Evolutionary conservation across 2,329 filamentous ascomycete genomes (phyloP), one percentile per base, ranked within the genome.

Genomic region (Didymella pomorum): DNA sequence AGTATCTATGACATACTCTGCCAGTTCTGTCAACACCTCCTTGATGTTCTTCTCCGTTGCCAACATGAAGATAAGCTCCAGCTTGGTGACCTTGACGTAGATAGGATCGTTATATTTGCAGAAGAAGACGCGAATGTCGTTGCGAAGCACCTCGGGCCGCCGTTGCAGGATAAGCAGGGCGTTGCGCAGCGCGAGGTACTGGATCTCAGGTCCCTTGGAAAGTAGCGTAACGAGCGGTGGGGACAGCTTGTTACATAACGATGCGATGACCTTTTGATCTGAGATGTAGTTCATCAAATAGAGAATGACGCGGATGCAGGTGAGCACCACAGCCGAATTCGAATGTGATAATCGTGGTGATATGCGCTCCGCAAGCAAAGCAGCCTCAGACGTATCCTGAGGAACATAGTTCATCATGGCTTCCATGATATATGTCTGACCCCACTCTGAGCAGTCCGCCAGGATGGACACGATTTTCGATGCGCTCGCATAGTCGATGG

Each of bases 61-160:
- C 60, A 99, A 85, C 95, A 98, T 99, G 79, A 99, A 99, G 66
- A 99, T 98, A 68, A 99, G 86, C 79, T 99, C 95, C 48, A 99
- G 84, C 79, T 99, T 99, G 16, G 95, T 99, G 50, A 99, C 95
- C 79, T 99, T 99, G 80, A 99, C 95, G 76, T 98, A 99, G 64
- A 99, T 99, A 0, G 95, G 95, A 73, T 99, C 95, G 76, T 99
- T 99, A 80, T 99, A 99, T 83, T 99, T 99, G 87, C 95, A 99
- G 80, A 99, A 99, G 80, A 99, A 99, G 29, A 99, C 95, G 45
- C 95, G 88, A 62, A 99, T 98, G 77, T 99, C 95, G 78, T 97
- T 98, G 63, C 93, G 87, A 52, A 99, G 79, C 9, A 99, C 94
- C 71, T 98, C 95, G 0, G 95, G 95, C 55, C 94, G 86, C 69